Percentiles rank a stretch among this genome's conserved stretches.
Evolutionary conservation across 2,329 filamentous ascomycete species (phyloP).

Genomic region (Exophiala oligosperma): DNA sequence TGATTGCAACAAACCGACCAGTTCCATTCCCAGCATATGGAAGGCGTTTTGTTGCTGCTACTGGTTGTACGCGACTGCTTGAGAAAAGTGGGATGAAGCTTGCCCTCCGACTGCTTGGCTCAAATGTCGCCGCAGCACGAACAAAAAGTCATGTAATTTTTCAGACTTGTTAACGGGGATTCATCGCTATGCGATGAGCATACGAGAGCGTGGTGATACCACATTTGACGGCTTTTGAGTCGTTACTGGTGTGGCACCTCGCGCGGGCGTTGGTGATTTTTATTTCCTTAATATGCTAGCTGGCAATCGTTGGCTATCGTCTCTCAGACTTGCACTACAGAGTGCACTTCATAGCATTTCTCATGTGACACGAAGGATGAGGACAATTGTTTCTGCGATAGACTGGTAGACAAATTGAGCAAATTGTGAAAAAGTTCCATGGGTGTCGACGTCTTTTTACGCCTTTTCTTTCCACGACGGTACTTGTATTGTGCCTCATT

Average conservation of each 20-base stretch:
- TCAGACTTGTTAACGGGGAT: conserved; percentile 4
- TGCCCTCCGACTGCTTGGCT: conserved; percentile 32
- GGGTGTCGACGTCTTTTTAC: too few species aligned
- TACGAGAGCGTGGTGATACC: conserved; percentile 26
- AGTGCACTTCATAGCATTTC: conserved; percentile 20
- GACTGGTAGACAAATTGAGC: conserved; percentile 25
- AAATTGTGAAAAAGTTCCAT: conserved; percentile 3
- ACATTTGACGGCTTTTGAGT: conserved; percentile 16
- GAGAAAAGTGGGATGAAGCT: conserved; percentile 34
- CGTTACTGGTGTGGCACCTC: conserved; percentile 17
- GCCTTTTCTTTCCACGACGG: too few species aligned
- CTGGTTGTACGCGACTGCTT: conserved; percentile 19
- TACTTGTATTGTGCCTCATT: too few species aligned
- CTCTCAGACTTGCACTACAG: conserved; percentile 22
- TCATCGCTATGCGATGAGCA: conserved; percentile 16
- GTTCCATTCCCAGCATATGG: conserved; percentile 26
- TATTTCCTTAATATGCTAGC: conserved; percentile 19
- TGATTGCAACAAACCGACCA: conserved; percentile 12
- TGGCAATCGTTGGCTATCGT: conserved; percentile 26
- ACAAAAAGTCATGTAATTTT: conserved; percentile 27
- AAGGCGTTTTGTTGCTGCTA: conserved; percentile 29
- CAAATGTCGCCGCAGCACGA: conserved; percentile 20
- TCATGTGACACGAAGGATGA: conserved; percentile 28
- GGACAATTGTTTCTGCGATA: conserved; percentile 22
- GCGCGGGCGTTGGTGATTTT: conserved; percentile 23